phyloP scores from a whole-genome alignment of 2,329 filamentous ascomycete genomes.

The Pseudocercospora musae region DNA sequence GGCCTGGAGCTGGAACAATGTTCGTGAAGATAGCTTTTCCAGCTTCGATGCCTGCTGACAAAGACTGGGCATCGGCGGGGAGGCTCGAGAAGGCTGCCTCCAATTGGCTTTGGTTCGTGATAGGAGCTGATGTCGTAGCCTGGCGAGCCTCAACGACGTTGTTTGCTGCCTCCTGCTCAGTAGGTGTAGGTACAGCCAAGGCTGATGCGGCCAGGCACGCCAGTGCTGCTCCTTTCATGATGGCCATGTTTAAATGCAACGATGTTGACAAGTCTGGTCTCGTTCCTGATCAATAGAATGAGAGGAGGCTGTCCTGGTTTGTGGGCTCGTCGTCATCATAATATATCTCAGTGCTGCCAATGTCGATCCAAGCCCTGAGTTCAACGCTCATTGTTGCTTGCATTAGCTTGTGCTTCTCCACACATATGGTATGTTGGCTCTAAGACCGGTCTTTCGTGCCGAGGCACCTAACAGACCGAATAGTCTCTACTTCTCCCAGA shows the following conservation, averaged over 20 bases:
- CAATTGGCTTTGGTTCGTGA: constrained; percentile 20
- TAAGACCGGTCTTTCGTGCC: not conserved
- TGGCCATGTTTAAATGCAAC: not conserved
- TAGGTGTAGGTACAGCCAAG: constrained; percentile 19
- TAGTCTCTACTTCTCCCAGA: not conserved
- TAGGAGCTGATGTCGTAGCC: constrained; percentile 8
- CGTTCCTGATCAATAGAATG: not conserved
- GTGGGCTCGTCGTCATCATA: not conserved
- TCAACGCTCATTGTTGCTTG: not conserved
- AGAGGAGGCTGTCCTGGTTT: not conserved
- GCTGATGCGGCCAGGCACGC: constrained; percentile 13
- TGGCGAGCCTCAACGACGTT: constrained; percentile 10
- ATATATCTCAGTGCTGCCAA: not conserved
- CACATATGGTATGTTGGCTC: not conserved
- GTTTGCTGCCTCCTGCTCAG: constrained; percentile 8
- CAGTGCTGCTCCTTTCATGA: constrained; percentile 3
- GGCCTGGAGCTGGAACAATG: constrained; percentile 25
- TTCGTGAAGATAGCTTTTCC: constrained; percentile 23
- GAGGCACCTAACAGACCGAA: not conserved
- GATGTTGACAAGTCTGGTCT: not conserved
- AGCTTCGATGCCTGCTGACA: constrained; percentile 17
- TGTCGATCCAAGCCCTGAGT: not conserved
- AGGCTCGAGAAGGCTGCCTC: constrained; percentile 16
- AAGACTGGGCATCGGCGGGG: constrained; percentile 13
- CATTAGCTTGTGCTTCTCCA: not conserved